Base-by-base conservation (phyloP, 2,329 filamentous ascomycete genomes). In the Ophiognomonia clavigignenti-juglandacearum region DNA sequence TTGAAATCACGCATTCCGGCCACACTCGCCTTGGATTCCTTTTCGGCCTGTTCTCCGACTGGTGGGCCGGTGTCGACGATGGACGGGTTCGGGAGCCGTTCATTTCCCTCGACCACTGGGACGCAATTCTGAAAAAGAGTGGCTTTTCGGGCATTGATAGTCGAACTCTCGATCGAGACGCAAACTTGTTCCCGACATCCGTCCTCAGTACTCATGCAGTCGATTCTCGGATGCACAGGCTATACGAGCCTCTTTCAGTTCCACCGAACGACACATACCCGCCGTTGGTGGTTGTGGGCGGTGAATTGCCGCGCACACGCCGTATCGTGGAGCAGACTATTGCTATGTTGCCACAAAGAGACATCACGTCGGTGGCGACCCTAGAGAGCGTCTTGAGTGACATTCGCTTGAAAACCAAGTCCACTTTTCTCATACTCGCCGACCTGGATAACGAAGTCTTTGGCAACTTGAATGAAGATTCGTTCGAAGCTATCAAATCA, bases 11-110 rank as follows among this genome's bases (percentile, higher is more conserved):
- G 19, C 16, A 29, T 22, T 3, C 10, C 6, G 35, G 19, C 4
- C 23, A 19, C 34, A 38, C 29, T 4, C 34, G 43, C 22, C 4
- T 38, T 20, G 34, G 34, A 2, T 39, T 7, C 24, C 9, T 29
- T 16, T 27, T 31, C 8, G 35, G 43, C 14, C 14, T 29, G 23
- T 37, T 26, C 57, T 61, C 0, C 43, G 50, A 36, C 13, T 44
- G 42, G 42, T 44, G 42, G 42, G 31, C 34, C 5, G 42, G 42
- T 24, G 11, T 13, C 9, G 42, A 44, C n/a, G 31, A 37, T n/a
- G 42, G 32, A 22, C 29, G 40, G 6, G n/a, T 7, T 4, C 19
- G 32, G 4, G 27, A 32, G 2, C 40, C 40, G 4, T 43, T 32
- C 13, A 14, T 14, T 9, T 4, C 40, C 6, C 11, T 4, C 31